Evolutionary conservation across 169 alveolate species (phyloP).

Genomic region (Plasmodium cynomolgi): DNA sequence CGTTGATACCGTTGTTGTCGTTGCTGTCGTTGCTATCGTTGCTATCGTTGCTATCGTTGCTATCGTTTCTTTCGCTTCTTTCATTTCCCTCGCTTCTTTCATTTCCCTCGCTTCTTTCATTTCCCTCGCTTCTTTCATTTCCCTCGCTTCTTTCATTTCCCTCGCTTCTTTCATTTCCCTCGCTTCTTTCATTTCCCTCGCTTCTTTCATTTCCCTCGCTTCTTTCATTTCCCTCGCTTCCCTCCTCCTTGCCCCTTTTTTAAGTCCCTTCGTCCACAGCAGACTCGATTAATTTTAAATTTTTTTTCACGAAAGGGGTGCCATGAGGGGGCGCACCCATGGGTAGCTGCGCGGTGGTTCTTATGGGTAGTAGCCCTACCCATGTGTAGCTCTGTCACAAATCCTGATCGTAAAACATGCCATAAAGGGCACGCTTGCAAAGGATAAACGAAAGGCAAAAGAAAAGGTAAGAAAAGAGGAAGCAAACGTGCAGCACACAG

Average conservation of each 20-base stretch:
- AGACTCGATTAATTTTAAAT: background rate
- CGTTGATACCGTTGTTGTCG: background rate
- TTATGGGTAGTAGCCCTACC: background rate
- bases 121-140: no score
- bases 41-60: no score
- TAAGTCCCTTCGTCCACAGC: background rate
- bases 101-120: no score
- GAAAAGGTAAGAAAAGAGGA: slow-evolving; percentile 29
- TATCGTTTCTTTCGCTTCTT: no score
- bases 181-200: no score
- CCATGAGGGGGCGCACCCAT: background rate
- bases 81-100: no score
- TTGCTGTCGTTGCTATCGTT: background rate
- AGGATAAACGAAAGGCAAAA: slow-evolving; percentile 32
- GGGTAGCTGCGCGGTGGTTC: background rate
- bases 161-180: no score
- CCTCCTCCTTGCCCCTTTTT: background rate
- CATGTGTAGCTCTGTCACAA: background rate
- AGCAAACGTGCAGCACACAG: slow-evolving; percentile 17
- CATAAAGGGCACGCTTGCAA: slow-evolving; percentile 15
- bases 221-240: no score
- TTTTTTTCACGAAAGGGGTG: background rate
- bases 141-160: no score
- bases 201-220: no score
- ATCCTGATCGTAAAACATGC: slow-evolving; percentile 46